phyloP scores from a whole-genome alignment of 1,284 basidiomycete genomes.

The Malassezia restricta region DNA sequence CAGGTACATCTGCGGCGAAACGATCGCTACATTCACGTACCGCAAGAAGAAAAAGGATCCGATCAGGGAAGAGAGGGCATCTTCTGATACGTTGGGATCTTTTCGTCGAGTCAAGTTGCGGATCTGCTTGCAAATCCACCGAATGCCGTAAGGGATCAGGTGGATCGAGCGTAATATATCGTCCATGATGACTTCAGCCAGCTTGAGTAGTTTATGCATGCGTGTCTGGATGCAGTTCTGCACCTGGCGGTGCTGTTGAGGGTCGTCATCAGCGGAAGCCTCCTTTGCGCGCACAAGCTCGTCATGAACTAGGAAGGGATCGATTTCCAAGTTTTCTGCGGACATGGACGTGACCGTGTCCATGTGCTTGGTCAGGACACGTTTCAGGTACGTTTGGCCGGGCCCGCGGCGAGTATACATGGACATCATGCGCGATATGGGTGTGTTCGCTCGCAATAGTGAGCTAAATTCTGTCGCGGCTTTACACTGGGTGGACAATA shows the following conservation, averaged over 20 bases:
- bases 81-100: conserved; percentile 93
- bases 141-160: conserved; percentile 91
- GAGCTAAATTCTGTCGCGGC: conserved; percentile 95
- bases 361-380: conserved; percentile 88
- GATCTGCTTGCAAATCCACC: conserved; percentile 99
- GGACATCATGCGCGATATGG: conserved; percentile 99
- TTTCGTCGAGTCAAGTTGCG: conserved; percentile 90
- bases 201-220: conserved; percentile 92
- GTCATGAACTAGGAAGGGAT: conserved; percentile 72
- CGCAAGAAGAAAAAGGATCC: conserved; percentile 99
- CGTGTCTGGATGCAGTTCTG: conserved; percentile 93
- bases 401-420: conserved; percentile 96
- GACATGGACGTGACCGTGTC: conserved; percentile 88
- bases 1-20: conserved; percentile 99
- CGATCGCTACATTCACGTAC: conserved; percentile 99
- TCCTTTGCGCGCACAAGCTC: conserved; percentile 62
- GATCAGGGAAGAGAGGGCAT: conserved; percentile 93
- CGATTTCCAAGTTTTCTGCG: conserved; percentile 94
- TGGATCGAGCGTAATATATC: conserved; percentile 99
- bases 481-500: conserved; percentile 94
- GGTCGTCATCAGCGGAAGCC: conserved; percentile 58
- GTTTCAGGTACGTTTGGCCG: conserved; percentile 92
- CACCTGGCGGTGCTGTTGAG: conserved; percentile 63
- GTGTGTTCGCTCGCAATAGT: conserved; percentile 90
- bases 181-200: conserved; percentile 86